Base-by-base conservation (phyloP, 805 yeast species). In the Yarrowia osloensis region DNA sequence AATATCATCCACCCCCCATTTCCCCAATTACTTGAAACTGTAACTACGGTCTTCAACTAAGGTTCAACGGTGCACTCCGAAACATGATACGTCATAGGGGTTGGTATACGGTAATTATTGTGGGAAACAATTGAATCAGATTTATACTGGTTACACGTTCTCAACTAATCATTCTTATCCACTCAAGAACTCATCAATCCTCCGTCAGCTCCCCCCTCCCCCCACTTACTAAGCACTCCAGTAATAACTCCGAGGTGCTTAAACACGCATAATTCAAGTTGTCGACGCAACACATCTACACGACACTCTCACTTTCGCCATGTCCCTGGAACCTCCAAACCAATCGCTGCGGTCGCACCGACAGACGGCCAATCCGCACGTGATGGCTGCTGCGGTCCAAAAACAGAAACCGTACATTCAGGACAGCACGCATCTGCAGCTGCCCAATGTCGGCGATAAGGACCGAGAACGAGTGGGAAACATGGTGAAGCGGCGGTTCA, bases 271-370 rank as follows among this genome's bases (percentile, higher is more conserved):
- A 26, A 7, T n/a, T 9, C 22, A 46, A 46, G 35, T 33, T 33
- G 35, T 33, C 35, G 4, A 33, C 35, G 13, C 35, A 28, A 17
- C 40, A 19, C 57, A 28, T 31, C 59, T 8, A 35, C 31, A 31
- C 40, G 11, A 49, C 28, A 13, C 40, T 4, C 26, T 5, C 2
- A 21, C 42, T 2, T 3, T 7, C 3, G 17, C 21, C n/a, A 37
- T 35, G 57, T 33, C 37, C n/a, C 50, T 67, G 66, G 67, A 62
- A 29, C 63, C 57, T 28, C 70, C 70, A 8, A 70, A 70, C 35
- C 71, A 72, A 59, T 72, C 74, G 40, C 66, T 72, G 68, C 67
- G 74, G 33, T 70, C 70, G 67, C 74, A 72, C 66, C 68, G 74
- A 22, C 74, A 72, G 68, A 72, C 74, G 50, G 70, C 70, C 68